Evolutionary conservation across 352 stramenopile genomes (phyloP).

Genomic region (Phytophthora citrophthora): DNA sequence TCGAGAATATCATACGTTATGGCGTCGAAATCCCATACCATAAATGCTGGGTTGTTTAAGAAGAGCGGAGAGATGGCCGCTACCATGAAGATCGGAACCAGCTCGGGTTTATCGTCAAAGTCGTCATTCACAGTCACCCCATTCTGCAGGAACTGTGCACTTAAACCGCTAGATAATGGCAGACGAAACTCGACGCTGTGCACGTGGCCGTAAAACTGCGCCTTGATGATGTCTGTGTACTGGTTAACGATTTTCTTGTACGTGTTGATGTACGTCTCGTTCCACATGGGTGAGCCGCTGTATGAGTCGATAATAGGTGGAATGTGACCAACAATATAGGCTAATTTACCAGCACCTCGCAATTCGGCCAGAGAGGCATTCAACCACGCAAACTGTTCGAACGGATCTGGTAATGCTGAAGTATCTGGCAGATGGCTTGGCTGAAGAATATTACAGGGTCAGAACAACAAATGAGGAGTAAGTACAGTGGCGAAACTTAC

Average conservation of each 20-base stretch:
- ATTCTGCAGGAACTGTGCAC: conserved; percentile 12
- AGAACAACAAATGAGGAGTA: background rate
- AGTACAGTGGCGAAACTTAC: conserved; percentile 30
- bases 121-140: conserved; percentile 21
- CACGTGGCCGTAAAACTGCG: conserved; percentile 92
- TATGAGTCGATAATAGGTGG: conserved; percentile 91
- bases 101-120: conserved; percentile 24
- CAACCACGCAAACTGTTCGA: conserved; percentile 91
- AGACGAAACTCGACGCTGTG: conserved; percentile 93
- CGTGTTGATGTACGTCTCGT: conserved; percentile 77
- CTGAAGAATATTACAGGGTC: conserved; percentile 31
- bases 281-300: conserved; percentile 82
- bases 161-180: conserved; percentile 28
- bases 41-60: conserved; percentile 92
- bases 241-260: conserved; percentile 82
- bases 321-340: conserved; percentile 92
- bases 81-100: conserved; percentile 80
- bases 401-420: conserved; percentile 71
- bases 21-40: conserved; percentile 78
- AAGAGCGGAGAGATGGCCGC: conserved; percentile 91
- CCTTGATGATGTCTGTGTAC: conserved; percentile 75
- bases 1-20: conserved; percentile 76
- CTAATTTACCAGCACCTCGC: conserved; percentile 47
- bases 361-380: conserved; percentile 70
- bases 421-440: conserved; percentile 72